These are phyloP conservation scores for Mortierella claussenii DNA, from an alignment of 192 early-diverging fungal genomes.

Conservation along the genomic window DNA sequence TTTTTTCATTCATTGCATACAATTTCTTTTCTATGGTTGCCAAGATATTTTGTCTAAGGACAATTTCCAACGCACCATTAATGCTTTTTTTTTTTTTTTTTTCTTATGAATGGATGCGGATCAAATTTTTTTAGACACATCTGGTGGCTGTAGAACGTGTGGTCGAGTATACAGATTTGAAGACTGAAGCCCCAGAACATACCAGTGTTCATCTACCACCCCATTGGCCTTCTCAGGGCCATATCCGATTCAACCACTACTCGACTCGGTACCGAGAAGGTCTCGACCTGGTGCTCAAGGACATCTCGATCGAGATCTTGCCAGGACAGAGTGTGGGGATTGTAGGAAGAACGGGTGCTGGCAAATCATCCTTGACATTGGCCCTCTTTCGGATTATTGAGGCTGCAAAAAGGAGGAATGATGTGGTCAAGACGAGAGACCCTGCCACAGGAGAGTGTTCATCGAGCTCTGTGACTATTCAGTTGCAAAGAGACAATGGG, in stretches of 20 bases:
- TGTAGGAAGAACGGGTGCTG: constrained; percentile 76
- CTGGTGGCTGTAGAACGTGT: constrained; percentile 42
- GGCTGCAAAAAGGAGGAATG: constrained; percentile 54
- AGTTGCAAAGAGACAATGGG: constrained; percentile 54
- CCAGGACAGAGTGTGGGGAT: constrained; percentile 85
- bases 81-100: not conserved
- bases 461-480: no score
- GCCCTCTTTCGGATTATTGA: constrained; percentile 63
- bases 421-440: no score
- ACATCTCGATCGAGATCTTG: constrained; percentile 69
- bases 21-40: no score
- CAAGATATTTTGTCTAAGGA: no score
- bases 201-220: constrained; percentile 21
- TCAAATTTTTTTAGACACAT: constrained; percentile 58
- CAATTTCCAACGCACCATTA: no score
- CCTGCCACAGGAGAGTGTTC: no score
- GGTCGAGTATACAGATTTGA: constrained; percentile 48
- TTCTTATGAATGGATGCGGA: no score
- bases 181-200: constrained; percentile 39
- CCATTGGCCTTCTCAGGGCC: constrained; percentile 76
- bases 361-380: constrained; percentile 63
- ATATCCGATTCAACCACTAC: constrained; percentile 76
- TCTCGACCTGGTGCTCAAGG: constrained; percentile 75
- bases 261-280: constrained; percentile 81
- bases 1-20: constrained; percentile 54